A percentile compares a stretch with the other conserved stretches of the same genome.
Conservation (phyloP, 1,284 basidiomycete species). For the Veloboletus limbatus region DNA sequence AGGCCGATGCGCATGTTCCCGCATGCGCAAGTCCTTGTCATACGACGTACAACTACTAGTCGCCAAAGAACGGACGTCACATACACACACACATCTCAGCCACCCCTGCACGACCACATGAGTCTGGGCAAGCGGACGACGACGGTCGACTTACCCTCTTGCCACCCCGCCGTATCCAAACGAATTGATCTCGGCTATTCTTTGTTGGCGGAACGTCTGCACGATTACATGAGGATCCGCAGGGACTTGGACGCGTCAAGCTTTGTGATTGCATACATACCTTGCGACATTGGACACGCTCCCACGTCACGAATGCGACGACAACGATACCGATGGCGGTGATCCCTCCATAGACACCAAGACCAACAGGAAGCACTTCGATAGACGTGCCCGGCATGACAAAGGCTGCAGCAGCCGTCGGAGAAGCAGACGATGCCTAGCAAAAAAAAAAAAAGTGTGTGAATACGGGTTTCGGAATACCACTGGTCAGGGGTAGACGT, state of each 20-base stretch:
- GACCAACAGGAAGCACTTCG: conserved; percentile 74
- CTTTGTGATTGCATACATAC: too few relatives aligned
- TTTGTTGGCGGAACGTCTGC: conserved; percentile 72
- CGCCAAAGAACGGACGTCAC: conserved; percentile 11
- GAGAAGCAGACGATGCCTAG: conserved; percentile 34
- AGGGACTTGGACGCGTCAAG: not conserved
- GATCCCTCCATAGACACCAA: conserved; percentile 78
- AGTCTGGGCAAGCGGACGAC: not conserved
- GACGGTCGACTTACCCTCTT: conserved; percentile 15
- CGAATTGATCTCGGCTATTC: conserved; percentile 58
- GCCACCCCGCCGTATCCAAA: conserved; percentile 59
- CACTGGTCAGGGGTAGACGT: not conserved
- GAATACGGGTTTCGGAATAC: not conserved
- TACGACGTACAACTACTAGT: not conserved
- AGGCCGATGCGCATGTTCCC: conserved; percentile 9
- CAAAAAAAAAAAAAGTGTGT: not conserved
- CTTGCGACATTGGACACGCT: conserved; percentile 79
- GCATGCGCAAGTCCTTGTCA: conserved; percentile 2
- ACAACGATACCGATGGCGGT: conserved; percentile 75
- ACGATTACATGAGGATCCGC: conserved; percentile 12
- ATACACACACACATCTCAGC: too few relatives aligned
- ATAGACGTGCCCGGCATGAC: conserved; percentile 67
- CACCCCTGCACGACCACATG: not conserved
- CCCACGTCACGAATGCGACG: conserved; percentile 78
- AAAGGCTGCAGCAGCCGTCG: conserved; percentile 47